Base-by-base conservation (phyloP, 2,329 filamentous ascomycete species). In the Ceratocystis cubensis region DNA sequence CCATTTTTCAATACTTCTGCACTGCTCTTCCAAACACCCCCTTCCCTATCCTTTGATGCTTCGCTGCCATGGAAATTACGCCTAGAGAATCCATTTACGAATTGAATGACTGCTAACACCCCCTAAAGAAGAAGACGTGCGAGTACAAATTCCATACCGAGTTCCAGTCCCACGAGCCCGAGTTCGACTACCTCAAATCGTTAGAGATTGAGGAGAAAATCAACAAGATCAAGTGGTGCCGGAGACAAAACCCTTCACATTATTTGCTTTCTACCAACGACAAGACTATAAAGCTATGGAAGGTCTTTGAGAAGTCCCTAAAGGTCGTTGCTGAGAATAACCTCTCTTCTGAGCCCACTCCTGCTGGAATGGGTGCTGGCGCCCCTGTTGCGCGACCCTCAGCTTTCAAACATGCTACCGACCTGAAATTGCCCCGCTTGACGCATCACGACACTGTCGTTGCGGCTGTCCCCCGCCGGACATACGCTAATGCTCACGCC, bases 221-320 rank as follows among this genome's bases (percentile, higher is more conserved):
- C 83, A 99, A 99, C 84, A 99, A 99, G 82, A 99, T 99, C 80
- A 99, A 97, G 78, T 99, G 94, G 94, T 99, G 94, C 77, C 87
- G 89, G 75, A 88, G 94, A 78, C 93, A 97, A 78, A 99, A 99
- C 81, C 89, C 93, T 69, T 97, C 94, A 66, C 94, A 99, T 79
- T 99, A 96, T 77, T 85, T 99, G 64, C 85, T 99, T 67, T 97
- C 94, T 56, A 99, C 94, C 72, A 99, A 99, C 76, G 94, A 99
- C 81, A 99, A 99, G 82, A 99, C 94, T 53, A 99, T 99, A 83
- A 99, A 99, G 81, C 82, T 99, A 71, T 99, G 94, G 94, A 99
- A 99, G 77, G 93, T 99, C 63, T 99, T 97, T 73, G 94, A 99
- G 79, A 99, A 99, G 81, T 97, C 93, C 65, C 83, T 99, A 74